Percentiles rank a stretch among this genome's conserved stretches.
These are phyloP conservation scores for Cucurbitaria berberidis DNA, from an alignment of 2,329 filamentous ascomycete species.

Conservation along the genomic window DNA sequence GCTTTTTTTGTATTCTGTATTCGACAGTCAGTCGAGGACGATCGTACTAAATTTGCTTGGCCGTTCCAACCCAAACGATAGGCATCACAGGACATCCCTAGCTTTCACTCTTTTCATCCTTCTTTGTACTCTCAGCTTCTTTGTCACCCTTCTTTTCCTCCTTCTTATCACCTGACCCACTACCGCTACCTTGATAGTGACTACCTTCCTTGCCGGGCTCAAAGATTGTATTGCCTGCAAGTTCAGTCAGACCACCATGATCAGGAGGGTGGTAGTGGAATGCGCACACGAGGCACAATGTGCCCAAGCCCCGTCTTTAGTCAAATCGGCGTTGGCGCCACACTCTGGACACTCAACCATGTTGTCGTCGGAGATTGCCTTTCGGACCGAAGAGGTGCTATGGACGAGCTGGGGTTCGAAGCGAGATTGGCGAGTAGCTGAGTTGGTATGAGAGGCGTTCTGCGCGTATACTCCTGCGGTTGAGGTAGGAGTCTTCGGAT, in stretches of 20 bases:
- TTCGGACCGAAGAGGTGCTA: background rate
- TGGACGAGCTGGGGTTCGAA: background rate
- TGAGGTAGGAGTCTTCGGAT: background rate
- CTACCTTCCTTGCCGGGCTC: constrained; percentile 38
- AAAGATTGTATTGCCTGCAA: constrained; percentile 34
- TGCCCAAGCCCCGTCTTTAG: constrained; percentile 37
- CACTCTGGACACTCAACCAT: constrained; percentile 40
- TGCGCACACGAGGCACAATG: constrained; percentile 40
- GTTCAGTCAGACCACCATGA: background rate
- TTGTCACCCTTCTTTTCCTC: constrained; percentile 23
- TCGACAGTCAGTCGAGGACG: background rate
- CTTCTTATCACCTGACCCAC: constrained; percentile 35
- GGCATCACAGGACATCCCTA: no score
- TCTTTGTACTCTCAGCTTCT: constrained; percentile 15
- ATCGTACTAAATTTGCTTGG: no score
- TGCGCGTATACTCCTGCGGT: background rate
- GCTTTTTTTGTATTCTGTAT: no score
- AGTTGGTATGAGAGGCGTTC: background rate
- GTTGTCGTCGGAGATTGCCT: background rate
- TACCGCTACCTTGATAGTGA: constrained; percentile 30
- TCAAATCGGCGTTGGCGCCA: constrained; percentile 34
- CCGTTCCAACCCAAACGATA: no score
- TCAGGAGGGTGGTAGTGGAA: background rate
- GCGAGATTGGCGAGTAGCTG: background rate
- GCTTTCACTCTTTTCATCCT: background rate